Conservation (phyloP, 352 stramenopile genomes). For the Globisporangium middletonii region DNA sequence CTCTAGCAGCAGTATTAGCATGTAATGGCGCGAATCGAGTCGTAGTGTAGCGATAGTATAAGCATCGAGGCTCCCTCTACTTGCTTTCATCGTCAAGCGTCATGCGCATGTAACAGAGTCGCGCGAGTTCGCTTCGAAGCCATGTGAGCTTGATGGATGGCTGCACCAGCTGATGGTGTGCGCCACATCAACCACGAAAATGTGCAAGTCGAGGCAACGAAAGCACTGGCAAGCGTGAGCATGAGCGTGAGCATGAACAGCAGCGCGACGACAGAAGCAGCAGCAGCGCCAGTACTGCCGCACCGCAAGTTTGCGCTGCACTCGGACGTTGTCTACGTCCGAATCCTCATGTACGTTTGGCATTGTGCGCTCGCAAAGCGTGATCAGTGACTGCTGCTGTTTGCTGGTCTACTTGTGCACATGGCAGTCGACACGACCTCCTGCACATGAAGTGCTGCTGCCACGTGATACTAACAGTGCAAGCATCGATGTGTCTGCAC, state of each 20-base stretch:
- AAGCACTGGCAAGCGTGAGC: conserved; percentile 5
- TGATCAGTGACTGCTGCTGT: neutral
- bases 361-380: neutral
- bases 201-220: neutral
- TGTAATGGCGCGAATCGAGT: too few species aligned
- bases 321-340: conserved; percentile 43
- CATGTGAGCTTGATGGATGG: too few species aligned
- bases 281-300: conserved; percentile 7
- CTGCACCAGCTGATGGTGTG: neutral
- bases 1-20: neutral
- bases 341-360: conserved; percentile 58
- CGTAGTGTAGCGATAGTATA: neutral
- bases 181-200: neutral
- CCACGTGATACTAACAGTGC: neutral
- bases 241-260: neutral
- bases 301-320: conserved; percentile 77
- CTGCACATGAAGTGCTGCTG: neutral
- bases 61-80: neutral
- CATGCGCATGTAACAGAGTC: neutral
- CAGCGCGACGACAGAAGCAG: too few species aligned
- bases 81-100: too few species aligned
- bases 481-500: neutral
- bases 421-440: too few species aligned
- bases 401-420: too few species aligned
- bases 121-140: too few species aligned